Evolutionary conservation across 257 asterid species (phyloP).

Genomic region (Penstemon davidsonii): DNA sequence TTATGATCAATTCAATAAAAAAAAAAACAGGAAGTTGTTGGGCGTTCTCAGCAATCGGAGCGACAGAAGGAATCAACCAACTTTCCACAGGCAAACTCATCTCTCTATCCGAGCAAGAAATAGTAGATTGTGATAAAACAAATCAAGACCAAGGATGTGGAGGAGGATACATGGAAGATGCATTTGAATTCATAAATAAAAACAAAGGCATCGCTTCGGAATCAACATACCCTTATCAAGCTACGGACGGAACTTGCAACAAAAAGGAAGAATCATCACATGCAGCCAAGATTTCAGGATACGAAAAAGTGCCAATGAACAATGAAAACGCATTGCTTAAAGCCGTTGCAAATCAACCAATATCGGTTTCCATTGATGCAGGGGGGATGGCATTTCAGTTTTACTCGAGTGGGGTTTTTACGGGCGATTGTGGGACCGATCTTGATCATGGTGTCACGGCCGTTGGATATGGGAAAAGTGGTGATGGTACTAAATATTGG

Average conservation of each 20-base stretch:
- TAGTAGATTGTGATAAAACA: constrained; percentile 41
- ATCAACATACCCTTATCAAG: constrained; percentile 36
- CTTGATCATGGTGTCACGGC: constrained; percentile 38
- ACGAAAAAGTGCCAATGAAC: constrained; percentile 33
- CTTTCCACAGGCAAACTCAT: constrained; percentile 27
- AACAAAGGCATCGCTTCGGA: constrained; percentile 40
- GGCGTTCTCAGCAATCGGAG: constrained; percentile 41
- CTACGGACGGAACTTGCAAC: constrained; percentile 31
- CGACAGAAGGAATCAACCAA: constrained; percentile 37
- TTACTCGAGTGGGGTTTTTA: constrained; percentile 35
- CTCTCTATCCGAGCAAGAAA: constrained; percentile 38
- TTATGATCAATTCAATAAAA: no score
- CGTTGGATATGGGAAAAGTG: constrained; percentile 32
- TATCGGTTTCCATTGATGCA: constrained; percentile 47
- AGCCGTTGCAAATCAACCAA: constrained; percentile 43
- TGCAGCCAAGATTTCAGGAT: constrained; percentile 34
- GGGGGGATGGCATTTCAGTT: constrained; percentile 33
- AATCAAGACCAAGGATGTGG: constrained; percentile 38
- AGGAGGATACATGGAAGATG: constrained; percentile 42
- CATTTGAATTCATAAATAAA: constrained; percentile 32
- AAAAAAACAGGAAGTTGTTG: constrained; percentile 35
- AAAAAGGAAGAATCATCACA: constrained; percentile 16
- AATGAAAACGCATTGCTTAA: constrained; percentile 33
- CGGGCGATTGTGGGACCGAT: constrained; percentile 35
- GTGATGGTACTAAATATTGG: constrained; percentile 37